phyloP scores from a whole-genome alignment of 768 basidiomycete species.

The Melanogaster broomeanus region DNA sequence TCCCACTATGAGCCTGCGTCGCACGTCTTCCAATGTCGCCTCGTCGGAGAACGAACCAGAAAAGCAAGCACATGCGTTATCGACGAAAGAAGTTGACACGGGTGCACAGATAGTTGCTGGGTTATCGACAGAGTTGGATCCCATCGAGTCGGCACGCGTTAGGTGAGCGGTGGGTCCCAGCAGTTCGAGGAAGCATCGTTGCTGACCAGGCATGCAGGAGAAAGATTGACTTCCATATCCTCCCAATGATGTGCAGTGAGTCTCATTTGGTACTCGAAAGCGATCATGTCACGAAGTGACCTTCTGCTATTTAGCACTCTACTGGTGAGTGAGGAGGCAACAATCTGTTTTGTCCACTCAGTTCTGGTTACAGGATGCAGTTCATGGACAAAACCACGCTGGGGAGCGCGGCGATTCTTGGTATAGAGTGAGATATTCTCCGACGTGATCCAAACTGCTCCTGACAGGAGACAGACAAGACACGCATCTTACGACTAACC shows the following conservation, averaged over 20 bases:
- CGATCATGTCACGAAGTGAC: neutral
- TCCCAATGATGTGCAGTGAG: constrained; percentile 74
- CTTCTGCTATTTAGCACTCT: constrained; percentile 42
- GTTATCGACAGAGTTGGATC: constrained; percentile 45
- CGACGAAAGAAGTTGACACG: constrained; percentile 57
- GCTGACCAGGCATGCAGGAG: constrained; percentile 28
- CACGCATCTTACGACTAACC: constrained; percentile 62
- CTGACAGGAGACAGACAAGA: constrained; percentile 42
- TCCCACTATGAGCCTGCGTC: constrained; percentile 1
- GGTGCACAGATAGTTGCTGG: constrained; percentile 59
- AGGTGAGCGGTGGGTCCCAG: constrained; percentile 36
- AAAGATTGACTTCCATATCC: constrained; percentile 68
- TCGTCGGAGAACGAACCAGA: constrained; percentile 14
- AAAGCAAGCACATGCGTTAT: constrained; percentile 22
- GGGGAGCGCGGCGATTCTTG: constrained; percentile 67
- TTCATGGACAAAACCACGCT: constrained; percentile 80
- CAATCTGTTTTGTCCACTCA: neutral
- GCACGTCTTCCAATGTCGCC: constrained; percentile 4
- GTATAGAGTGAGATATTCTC: constrained; percentile 54
- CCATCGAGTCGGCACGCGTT: constrained; percentile 51
- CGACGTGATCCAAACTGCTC: neutral
- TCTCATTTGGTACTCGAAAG: constrained; percentile 8
- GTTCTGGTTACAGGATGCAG: constrained; percentile 50
- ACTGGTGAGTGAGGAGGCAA: constrained; percentile 40
- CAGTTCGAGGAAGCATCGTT: neutral